Percentiles rank a stretch among this genome's conserved stretches.
Evolutionary conservation across 2,329 filamentous ascomycete genomes (phyloP).

Genomic region (Hymenoscyphus fraxineus): DNA sequence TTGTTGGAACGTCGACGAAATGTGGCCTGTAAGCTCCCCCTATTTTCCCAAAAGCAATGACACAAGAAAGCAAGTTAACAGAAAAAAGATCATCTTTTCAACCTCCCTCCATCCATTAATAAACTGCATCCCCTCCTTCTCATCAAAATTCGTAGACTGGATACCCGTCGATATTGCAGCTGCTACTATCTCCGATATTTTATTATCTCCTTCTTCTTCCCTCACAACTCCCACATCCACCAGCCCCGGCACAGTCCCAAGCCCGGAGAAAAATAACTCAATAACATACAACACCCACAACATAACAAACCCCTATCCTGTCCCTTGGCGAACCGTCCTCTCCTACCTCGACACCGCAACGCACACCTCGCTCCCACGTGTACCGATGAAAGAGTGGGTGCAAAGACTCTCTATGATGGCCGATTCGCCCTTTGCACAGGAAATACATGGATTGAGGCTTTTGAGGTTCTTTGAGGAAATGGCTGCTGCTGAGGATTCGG

Average conservation of each 20-base stretch:
- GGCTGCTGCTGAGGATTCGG: slow-evolving; percentile 6
- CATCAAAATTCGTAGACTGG: slow-evolving; percentile 25
- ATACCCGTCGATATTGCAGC: slow-evolving; percentile 30
- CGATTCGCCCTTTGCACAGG: slow-evolving; percentile 2
- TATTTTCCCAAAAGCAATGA: neutral
- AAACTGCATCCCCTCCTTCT: slow-evolving; percentile 18
- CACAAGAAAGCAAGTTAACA: neutral
- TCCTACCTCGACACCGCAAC: neutral
- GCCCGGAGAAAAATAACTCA: neutral
- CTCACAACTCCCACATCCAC: neutral
- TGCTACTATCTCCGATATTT: slow-evolving; percentile 18
- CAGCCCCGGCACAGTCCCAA: too few species aligned
- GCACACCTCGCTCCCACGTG: slow-evolving; percentile 6
- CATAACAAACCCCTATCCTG: slow-evolving; percentile 27
- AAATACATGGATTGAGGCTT: slow-evolving; percentile 25
- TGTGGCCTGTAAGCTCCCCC: slow-evolving; percentile 23
- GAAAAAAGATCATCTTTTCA: slow-evolving; percentile 16
- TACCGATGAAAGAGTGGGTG: slow-evolving; percentile 26
- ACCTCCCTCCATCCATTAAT: slow-evolving; percentile 11
- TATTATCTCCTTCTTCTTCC: neutral
- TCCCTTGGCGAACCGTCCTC: slow-evolving; percentile 22
- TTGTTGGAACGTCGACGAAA: slow-evolving; percentile 28
- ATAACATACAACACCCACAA: slow-evolving; percentile 25
- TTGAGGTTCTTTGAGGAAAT: slow-evolving; percentile 29
- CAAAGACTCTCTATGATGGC: slow-evolving; percentile 12